Percentiles rank a stretch among this genome's conserved stretches.
Conservation (phyloP, 108 stramenopile species). For the Licmophora abbreviata region DNA sequence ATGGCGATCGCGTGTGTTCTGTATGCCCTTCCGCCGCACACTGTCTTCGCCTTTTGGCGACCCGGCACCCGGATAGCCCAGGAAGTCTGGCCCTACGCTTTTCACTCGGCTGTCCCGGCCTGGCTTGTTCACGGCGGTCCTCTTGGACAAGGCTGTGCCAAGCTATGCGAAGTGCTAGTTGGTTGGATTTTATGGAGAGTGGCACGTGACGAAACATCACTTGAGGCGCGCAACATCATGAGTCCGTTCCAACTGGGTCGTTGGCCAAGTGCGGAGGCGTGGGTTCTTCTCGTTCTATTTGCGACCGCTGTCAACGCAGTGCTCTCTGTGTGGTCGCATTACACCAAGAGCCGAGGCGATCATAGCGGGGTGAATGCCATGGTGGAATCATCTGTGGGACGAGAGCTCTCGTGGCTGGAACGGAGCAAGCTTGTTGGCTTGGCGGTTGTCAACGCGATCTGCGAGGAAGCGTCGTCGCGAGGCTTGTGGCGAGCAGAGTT, state of each 20-base stretch:
- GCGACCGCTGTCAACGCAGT: constrained; percentile 17
- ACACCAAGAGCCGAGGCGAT: constrained; percentile 4
- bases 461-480: constrained; percentile 17
- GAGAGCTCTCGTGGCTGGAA: constrained; percentile 2
- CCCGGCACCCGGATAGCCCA: too few relatives aligned
- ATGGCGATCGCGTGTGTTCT: too few relatives aligned
- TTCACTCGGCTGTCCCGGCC: too few relatives aligned
- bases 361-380: constrained; percentile 12
- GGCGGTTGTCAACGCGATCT: constrained; percentile 21
- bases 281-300: constrained; percentile 2
- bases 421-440: constrained; percentile 1
- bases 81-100: too few relatives aligned
- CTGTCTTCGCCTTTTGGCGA: too few relatives aligned
- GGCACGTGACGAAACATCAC: background rate
- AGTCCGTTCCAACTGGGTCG: background rate
- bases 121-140: constrained; percentile 17
- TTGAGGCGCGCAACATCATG: background rate
- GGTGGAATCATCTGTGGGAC: constrained; percentile 2
- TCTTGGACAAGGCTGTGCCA: constrained; percentile 13
- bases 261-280: background rate
- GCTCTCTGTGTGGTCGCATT: constrained; percentile 13
- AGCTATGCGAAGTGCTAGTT: constrained; percentile 4
- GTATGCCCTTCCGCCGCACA: too few relatives aligned
- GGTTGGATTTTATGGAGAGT: constrained; percentile 6
- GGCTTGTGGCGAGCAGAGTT: constrained; percentile 11